Percentiles rank a stretch among this genome's conserved stretches.
Evolutionary conservation across 106 monocot genomes (phyloP).

Genomic region (Hemerocallis citrina): DNA sequence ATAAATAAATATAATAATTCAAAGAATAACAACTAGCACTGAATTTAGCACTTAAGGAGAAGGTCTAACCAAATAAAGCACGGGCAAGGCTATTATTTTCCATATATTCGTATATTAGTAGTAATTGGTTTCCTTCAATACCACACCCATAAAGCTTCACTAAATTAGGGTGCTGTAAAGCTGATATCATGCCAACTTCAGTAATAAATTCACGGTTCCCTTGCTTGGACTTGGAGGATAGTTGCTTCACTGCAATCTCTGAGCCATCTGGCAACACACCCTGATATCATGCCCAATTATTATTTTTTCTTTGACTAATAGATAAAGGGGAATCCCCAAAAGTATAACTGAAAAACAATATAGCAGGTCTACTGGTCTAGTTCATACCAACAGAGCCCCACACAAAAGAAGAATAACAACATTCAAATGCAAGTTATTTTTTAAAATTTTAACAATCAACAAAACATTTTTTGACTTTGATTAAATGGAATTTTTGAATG

Average conservation of each 20-base stretch:
- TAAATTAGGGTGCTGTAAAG: slow-evolving; percentile 58
- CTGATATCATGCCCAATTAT: not conserved
- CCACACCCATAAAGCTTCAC: slow-evolving; percentile 70
- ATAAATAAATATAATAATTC: no score
- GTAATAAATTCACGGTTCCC: slow-evolving; percentile 59
- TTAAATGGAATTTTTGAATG: not conserved
- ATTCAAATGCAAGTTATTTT: no score
- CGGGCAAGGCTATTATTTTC: slow-evolving; percentile 32
- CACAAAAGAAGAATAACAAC: no score
- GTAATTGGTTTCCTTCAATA: slow-evolving; percentile 32
- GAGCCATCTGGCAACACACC: slow-evolving; percentile 17
- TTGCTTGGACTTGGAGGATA: slow-evolving; percentile 14
- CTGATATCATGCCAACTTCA: slow-evolving; percentile 61
- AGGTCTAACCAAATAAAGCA: slow-evolving; percentile 24
- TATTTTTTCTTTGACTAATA: no score
- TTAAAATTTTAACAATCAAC: no score
- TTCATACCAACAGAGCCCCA: no score
- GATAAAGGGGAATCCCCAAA: no score
- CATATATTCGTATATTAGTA: slow-evolving; percentile 57
- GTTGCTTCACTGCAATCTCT: slow-evolving; percentile 20
- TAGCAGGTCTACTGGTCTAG: no score
- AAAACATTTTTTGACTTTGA: no score
- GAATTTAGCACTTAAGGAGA: no score
- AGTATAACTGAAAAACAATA: no score
- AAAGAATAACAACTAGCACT: not conserved